phyloP scores from a whole-genome alignment of 441 rosid genomes.

The Populus hybrid region DNA sequence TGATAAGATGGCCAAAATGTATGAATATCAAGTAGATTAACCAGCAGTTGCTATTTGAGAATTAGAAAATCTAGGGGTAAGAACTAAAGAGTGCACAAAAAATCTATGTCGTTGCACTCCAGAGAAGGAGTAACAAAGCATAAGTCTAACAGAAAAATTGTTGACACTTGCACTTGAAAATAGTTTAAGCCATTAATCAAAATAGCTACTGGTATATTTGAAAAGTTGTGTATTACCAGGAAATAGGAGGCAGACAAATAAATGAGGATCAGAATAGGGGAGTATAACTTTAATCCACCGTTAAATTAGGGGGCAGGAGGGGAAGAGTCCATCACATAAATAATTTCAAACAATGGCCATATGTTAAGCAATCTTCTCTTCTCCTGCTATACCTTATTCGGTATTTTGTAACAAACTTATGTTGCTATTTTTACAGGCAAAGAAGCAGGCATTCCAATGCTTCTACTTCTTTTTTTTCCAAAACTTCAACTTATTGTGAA shows the following conservation, averaged over 20 bases:
- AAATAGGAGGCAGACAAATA: background rate
- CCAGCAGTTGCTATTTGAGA: background rate
- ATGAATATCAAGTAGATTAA: background rate
- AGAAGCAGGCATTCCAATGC: background rate
- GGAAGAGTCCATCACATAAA: background rate
- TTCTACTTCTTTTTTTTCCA: background rate
- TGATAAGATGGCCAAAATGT: constrained; percentile 18
- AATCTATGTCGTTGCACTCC: background rate
- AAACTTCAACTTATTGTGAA: background rate
- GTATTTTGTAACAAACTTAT: background rate
- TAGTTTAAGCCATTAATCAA: background rate
- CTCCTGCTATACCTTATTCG: background rate
- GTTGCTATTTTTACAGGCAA: background rate
- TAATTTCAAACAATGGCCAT: background rate
- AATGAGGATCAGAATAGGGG: background rate
- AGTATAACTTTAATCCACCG: background rate
- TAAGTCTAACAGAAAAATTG: background rate
- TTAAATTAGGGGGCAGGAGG: background rate
- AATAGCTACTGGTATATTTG: background rate
- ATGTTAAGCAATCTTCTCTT: background rate
- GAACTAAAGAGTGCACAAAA: background rate
- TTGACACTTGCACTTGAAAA: background rate
- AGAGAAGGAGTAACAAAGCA: background rate
- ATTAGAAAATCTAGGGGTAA: background rate
- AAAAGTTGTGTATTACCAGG: background rate